These are phyloP conservation scores for Leishmania arabica DNA, from an alignment of 208 protist genomes.

Conservation along the genomic window DNA sequence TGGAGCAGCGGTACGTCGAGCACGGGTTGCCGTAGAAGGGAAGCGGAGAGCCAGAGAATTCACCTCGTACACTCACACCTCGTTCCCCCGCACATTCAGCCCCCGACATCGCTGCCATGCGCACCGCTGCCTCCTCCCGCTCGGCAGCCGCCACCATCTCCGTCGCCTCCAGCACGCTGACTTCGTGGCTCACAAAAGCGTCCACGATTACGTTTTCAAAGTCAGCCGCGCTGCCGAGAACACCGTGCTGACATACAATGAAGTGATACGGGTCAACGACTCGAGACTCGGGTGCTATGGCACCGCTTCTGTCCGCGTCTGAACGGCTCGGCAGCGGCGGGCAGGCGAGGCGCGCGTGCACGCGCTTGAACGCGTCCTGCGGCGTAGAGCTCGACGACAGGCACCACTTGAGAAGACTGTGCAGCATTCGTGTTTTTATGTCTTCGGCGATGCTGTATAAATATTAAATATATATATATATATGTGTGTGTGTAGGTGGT, in stretches of 20 bases:
- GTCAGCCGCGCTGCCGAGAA: slow-evolving; percentile 49
- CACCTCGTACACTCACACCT: not conserved
- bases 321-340: slow-evolving; percentile 3
- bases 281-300: not conserved
- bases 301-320: too few species aligned
- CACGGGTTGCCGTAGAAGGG: not conserved
- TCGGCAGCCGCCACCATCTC: slow-evolving; percentile 4
- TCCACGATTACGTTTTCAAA: slow-evolving; percentile 47
- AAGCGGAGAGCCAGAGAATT: not conserved
- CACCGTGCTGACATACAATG: slow-evolving; percentile 70
- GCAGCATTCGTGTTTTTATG: slow-evolving; percentile 12
- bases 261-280: slow-evolving; percentile 59
- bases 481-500: not conserved
- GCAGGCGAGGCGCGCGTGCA: slow-evolving; percentile 6
- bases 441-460: not conserved
- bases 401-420: slow-evolving; percentile 2
- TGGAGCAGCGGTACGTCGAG: not conserved
- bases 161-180: slow-evolving; percentile 26
- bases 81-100: not conserved
- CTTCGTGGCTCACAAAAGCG: slow-evolving; percentile 36
- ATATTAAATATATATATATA: slow-evolving; percentile 3
- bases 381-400: not conserved
- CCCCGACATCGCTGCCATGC: not conserved
- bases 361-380: slow-evolving; percentile 17
- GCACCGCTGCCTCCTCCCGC: not conserved